phyloP scores from a whole-genome alignment of 2,329 filamentous ascomycete species.

The Fusarium tjaetaba region DNA sequence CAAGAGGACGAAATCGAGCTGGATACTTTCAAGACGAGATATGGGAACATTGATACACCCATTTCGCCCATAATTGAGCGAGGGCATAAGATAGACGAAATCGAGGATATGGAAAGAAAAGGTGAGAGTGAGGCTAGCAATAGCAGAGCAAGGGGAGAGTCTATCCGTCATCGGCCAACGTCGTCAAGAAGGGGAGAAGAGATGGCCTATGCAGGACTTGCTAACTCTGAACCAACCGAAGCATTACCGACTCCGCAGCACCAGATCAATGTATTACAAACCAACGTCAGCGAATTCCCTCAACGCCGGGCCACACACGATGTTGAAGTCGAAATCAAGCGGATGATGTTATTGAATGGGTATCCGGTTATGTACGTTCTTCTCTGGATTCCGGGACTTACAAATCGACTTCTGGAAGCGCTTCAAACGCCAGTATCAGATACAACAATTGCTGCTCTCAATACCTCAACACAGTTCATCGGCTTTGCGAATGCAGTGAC shows the following conservation, averaged over 20 bases:
- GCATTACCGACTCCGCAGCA: neutral
- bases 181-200: neutral
- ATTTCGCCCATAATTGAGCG: slow-evolving; percentile 7
- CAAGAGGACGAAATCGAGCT: slow-evolving; percentile 26
- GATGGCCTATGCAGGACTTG: slow-evolving; percentile 2
- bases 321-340: slow-evolving; percentile 36
- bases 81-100: slow-evolving; percentile 5
- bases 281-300: slow-evolving; percentile 39
- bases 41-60: neutral
- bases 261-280: slow-evolving; percentile 17
- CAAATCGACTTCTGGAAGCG: slow-evolving; percentile 38
- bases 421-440: slow-evolving; percentile 12
- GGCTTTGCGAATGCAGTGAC: slow-evolving; percentile 38
- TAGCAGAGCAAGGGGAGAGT: neutral
- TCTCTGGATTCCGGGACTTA: slow-evolving; percentile 36
- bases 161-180: neutral
- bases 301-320: slow-evolving; percentile 27
- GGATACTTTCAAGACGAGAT: slow-evolving; percentile 2
- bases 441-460: slow-evolving; percentile 27
- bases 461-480: slow-evolving; percentile 36
- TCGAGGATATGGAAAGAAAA: slow-evolving; percentile 4
- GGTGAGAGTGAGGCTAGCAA: slow-evolving; percentile 3
- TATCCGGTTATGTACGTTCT: slow-evolving; percentile 41
- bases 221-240: slow-evolving; percentile 15
- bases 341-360: slow-evolving; percentile 40